Conservation (phyloP, 805 yeast species). For the Maudiozyma serrabonitensis region DNA sequence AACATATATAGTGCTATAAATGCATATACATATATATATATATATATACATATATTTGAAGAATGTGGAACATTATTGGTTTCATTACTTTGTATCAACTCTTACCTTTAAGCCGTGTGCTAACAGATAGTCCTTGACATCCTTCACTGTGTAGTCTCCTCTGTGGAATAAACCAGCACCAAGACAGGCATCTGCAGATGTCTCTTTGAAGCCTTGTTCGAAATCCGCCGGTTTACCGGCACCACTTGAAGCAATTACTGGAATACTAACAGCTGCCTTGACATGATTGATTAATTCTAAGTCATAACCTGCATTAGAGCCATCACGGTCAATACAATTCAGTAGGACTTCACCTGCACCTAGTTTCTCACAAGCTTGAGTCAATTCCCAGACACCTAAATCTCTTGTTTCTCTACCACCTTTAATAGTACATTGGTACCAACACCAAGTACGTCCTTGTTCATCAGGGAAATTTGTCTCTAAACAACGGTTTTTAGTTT, state of each 20-base stretch:
- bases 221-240: slow-evolving; percentile 94
- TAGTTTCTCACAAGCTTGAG: slow-evolving; percentile 76
- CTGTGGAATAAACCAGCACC: slow-evolving; percentile 99
- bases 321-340: slow-evolving; percentile 95
- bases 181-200: slow-evolving; percentile 88
- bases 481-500: slow-evolving; percentile 53
- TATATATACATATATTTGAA: neutral
- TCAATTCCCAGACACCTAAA: slow-evolving; percentile 84
- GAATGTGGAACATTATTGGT: neutral
- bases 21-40: neutral
- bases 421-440: slow-evolving; percentile 92
- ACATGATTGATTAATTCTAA: slow-evolving; percentile 73
- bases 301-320: slow-evolving; percentile 90
- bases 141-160: slow-evolving; percentile 78
- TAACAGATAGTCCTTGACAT: slow-evolving; percentile 64
- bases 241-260: slow-evolving; percentile 96
- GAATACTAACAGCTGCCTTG: slow-evolving; percentile 68
- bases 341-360: slow-evolving; percentile 95
- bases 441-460: slow-evolving; percentile 79
- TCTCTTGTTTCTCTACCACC: slow-evolving; percentile 93
- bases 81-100: slow-evolving; percentile 34
- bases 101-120: slow-evolving; percentile 63
- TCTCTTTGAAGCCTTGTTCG: slow-evolving; percentile 71
- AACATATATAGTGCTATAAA: too few species aligned
- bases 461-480: slow-evolving; percentile 66